Conservation (phyloP, 371 early-diverging fungal species). For the Lichtheimia hyalospora region DNA sequence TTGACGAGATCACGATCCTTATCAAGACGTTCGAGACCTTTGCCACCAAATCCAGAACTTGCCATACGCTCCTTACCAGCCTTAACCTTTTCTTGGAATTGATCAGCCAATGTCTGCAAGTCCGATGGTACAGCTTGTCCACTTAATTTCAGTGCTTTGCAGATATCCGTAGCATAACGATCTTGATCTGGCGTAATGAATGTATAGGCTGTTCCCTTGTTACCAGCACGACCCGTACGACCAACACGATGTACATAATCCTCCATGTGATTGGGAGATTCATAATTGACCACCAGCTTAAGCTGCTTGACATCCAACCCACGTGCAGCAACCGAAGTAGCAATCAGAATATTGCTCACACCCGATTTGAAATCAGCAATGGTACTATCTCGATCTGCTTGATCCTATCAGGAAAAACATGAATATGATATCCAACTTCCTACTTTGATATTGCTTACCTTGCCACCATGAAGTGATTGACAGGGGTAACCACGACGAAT, state of each 20-base stretch:
- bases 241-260: constrained; percentile 99
- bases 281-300: constrained; percentile 96
- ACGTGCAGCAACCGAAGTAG: constrained; percentile 99
- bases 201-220: constrained; percentile 95
- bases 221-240: constrained; percentile 98
- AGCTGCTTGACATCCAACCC: constrained; percentile 98
- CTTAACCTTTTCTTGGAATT: constrained; percentile 86
- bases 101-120: constrained; percentile 77
- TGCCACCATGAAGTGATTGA: constrained; percentile 94
- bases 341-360: constrained; percentile 87
- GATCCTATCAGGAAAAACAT: constrained; percentile 58
- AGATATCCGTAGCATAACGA: constrained; percentile 90
- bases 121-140: constrained; percentile 74
- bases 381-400: constrained; percentile 92
- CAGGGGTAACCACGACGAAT: constrained; percentile 90
- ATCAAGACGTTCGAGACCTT: constrained; percentile 94
- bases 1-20: constrained; percentile 90
- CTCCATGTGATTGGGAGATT: constrained; percentile 98
- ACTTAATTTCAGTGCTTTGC: constrained; percentile 85
- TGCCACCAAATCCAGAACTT: constrained; percentile 96
- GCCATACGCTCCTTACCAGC: constrained; percentile 82
- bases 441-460: constrained; percentile 38
- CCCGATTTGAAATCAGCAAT: constrained; percentile 93
- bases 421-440: not conserved
- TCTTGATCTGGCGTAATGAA: constrained; percentile 95